Percentiles rank a stretch among this genome's conserved stretches.
Conservation (phyloP, 257 asterid species). For the Phtheirospermum japonicum region DNA sequence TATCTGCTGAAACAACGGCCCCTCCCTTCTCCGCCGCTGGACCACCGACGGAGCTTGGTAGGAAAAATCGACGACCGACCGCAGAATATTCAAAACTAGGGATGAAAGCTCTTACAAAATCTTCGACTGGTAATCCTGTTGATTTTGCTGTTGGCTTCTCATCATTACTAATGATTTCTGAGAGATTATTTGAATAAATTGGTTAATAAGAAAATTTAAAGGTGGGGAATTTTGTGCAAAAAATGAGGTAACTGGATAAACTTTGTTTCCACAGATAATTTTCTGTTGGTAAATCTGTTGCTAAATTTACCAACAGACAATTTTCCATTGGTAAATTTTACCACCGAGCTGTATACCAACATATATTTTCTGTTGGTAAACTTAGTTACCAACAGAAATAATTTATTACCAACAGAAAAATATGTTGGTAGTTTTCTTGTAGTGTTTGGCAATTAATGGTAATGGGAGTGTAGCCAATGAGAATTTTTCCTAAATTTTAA, state of each 20-base stretch:
- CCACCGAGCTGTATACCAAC: no score
- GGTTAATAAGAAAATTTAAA: neutral
- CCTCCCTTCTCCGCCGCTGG: slow-evolving; percentile 20
- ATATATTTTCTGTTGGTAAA: no score
- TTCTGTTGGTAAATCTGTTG: no score
- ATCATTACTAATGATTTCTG: slow-evolving; percentile 15
- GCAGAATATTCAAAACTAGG: slow-evolving; percentile 35
- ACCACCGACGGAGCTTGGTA: slow-evolving; percentile 5
- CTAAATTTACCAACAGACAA: no score
- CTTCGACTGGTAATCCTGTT: slow-evolving; percentile 33
- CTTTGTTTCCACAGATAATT: neutral
- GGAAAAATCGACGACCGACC: slow-evolving; percentile 28
- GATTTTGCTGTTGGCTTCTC: slow-evolving; percentile 26
- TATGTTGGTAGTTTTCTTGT: no score
- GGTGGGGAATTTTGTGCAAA: slow-evolving; percentile 19
- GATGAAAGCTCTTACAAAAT: slow-evolving; percentile 35
- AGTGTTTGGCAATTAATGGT: no score
- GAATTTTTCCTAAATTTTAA: no score
- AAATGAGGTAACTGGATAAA: slow-evolving; percentile 55
- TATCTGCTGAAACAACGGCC: slow-evolving; percentile 39
- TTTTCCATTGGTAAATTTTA: no score
- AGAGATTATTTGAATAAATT: slow-evolving; percentile 2
- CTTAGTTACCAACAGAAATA: no score
- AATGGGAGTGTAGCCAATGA: no score
- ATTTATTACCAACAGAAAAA: no score